Evolutionary conservation across 345 rosid genomes (phyloP).

Genomic region (Toxicodendron radicans): DNA sequence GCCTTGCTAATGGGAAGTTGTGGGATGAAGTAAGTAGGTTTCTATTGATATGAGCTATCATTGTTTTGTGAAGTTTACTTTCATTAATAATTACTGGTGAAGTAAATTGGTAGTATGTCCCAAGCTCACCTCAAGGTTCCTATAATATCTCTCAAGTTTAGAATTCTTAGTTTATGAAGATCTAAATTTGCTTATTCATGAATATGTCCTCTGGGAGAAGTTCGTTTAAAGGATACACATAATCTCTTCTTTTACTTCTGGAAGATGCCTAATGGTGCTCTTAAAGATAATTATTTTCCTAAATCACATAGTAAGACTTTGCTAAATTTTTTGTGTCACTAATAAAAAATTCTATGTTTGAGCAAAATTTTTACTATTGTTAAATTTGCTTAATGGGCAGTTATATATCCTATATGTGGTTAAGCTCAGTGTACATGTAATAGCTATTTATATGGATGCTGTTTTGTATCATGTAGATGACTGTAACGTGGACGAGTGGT

Average conservation of each 20-base stretch:
- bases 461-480: constrained; percentile 55
- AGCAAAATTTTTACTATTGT: not conserved
- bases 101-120: not conserved
- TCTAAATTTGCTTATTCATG: not conserved
- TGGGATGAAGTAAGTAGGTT: constrained; percentile 80
- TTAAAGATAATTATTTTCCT: not conserved
- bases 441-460: not conserved
- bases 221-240: not conserved
- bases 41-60: not conserved
- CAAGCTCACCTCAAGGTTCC: not conserved
- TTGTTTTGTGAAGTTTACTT: not conserved
- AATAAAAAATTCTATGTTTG: not conserved
- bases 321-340: not conserved
- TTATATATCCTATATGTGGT: constrained; percentile 4
- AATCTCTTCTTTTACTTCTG: not conserved
- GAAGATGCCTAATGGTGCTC: not conserved
- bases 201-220: not conserved
- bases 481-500: constrained; percentile 98
- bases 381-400: not conserved
- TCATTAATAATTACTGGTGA: not conserved
- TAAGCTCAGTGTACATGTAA: not conserved
- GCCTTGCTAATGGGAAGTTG: constrained; percentile 87
- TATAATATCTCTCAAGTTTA: not conserved
- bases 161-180: constrained; percentile 2
- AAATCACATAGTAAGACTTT: not conserved